These are phyloP conservation scores for Amesomyces nigricolor DNA, from an alignment of 2,329 filamentous ascomycete species.

Conservation along the genomic window DNA sequence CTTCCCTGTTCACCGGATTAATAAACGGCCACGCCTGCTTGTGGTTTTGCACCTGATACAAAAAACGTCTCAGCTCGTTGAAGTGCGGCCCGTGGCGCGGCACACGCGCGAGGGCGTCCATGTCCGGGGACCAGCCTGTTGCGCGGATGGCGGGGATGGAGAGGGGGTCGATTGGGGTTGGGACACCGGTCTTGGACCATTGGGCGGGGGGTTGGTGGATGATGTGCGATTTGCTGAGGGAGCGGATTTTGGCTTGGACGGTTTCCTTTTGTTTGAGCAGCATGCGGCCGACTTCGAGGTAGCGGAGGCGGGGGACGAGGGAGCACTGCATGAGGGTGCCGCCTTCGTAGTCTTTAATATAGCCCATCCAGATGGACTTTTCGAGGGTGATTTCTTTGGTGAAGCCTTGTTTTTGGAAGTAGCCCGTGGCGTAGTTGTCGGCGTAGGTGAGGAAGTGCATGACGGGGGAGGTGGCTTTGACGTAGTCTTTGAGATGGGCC, in stretches of 20 bases:
- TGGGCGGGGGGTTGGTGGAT: slow-evolving; percentile 77
- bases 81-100: slow-evolving; percentile 94
- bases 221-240: slow-evolving; percentile 80
- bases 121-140: slow-evolving; percentile 91
- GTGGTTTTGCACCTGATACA: slow-evolving; percentile 94
- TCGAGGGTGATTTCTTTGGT: slow-evolving; percentile 95
- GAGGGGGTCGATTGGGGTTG: slow-evolving; percentile 77
- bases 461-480: slow-evolving; percentile 90
- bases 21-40: slow-evolving; percentile 91
- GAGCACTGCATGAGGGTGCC: slow-evolving; percentile 99
- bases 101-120: slow-evolving; percentile 91
- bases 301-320: slow-evolving; percentile 90
- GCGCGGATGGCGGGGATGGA: slow-evolving; percentile 83
- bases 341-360: slow-evolving; percentile 98
- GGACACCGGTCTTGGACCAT: slow-evolving; percentile 55
- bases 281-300: slow-evolving; percentile 87
- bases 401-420: slow-evolving; percentile 98
- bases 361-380: slow-evolving; percentile 92
- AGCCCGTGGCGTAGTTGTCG: slow-evolving; percentile 97
- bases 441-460: slow-evolving; percentile 99
- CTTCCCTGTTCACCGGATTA: slow-evolving; percentile 85
- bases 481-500: slow-evolving; percentile 96
- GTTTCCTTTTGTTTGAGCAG: slow-evolving; percentile 94
- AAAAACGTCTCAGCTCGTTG: slow-evolving; percentile 82
- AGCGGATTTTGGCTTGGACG: slow-evolving; percentile 87